Percentiles rank a stretch among this genome's conserved stretches.
Conservation (phyloP, 495 filamentous ascomycete genomes). For the Penicillium taxi region DNA sequence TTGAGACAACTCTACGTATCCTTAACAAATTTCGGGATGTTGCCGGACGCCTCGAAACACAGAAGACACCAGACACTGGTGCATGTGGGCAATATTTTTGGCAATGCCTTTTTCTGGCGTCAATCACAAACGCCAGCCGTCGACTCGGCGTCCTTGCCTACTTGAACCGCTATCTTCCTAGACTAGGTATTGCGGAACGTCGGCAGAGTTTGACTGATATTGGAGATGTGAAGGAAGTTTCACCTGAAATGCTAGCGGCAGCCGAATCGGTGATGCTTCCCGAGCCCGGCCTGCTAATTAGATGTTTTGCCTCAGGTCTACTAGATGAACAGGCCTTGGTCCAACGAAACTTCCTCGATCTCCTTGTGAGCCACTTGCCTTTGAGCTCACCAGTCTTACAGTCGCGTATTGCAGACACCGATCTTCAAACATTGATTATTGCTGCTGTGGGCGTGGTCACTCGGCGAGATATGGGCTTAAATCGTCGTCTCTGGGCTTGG, state of each 20-base stretch:
- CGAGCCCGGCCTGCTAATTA: conserved; percentile 81
- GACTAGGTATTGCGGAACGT: conserved; percentile 44
- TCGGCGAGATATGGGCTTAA: conserved; percentile 91
- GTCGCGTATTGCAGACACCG: conserved; percentile 55
- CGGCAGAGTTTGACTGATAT: conserved; percentile 25
- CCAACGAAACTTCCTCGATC: conserved; percentile 86
- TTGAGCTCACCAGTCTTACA: conserved; percentile 81
- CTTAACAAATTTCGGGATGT: conserved; percentile 69
- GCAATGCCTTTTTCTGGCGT: conserved; percentile 93
- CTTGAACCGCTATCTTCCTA: conserved; percentile 70
- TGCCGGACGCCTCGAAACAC: conserved; percentile 44
- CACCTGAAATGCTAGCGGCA: conserved; percentile 31
- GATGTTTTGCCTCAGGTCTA: conserved; percentile 87
- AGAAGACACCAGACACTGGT: conserved; percentile 39
- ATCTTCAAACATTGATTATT: conserved; percentile 71
- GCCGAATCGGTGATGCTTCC: conserved; percentile 77
- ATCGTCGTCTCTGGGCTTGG: conserved; percentile 94
- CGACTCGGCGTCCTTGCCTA: conserved; percentile 83
- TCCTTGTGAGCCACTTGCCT: conserved; percentile 85
- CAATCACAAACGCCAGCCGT: conserved; percentile 78
- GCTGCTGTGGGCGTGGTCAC: conserved; percentile 79
- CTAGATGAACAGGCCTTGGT: conserved; percentile 82
- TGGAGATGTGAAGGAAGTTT: conserved; percentile 15
- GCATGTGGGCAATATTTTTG: conserved; percentile 84
- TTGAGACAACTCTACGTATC: conserved; percentile 74